Base-by-base conservation (phyloP, 768 basidiomycete genomes). In the Panaeolus papilionaceus region DNA sequence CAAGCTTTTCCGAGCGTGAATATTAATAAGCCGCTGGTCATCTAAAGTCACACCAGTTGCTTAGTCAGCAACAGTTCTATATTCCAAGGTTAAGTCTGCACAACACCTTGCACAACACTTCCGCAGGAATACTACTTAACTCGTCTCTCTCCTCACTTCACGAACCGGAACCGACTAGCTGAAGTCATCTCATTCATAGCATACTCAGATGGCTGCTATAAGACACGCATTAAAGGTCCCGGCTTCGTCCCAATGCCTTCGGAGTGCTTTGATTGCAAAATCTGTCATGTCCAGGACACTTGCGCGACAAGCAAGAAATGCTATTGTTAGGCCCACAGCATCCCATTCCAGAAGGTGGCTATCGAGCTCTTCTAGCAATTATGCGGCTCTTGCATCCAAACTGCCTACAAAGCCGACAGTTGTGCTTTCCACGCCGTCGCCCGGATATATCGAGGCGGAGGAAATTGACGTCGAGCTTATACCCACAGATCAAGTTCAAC, bases 381-480 rank as follows among this genome's bases (percentile, higher is more conserved):
- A 37, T 66, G 79, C 85, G 16, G 80, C 83, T 1, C 65, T 84
- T 23, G 80, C 85, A 0, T 70, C 80, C 14, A 80, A 83, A 18
- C 79, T 82, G n/a, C 81, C 82, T 9, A 75, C 83, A 6, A 75
- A 84, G 38, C 83, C 80, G n/a, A 86, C 87, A 10, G 71, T 83
- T 5, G 78, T 89, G 1, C 77, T 88, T 14, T 77, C 78, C 33
- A 80, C 83, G 2, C 90, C 90, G 1, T 84, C 88, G 0, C 75
- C 74, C 12, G 79, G 84, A 66, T 85, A 88, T 58, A 76, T 92
- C 16, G 83, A 89, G 42, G 77, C 83, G 38, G 87, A 88, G 69
- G 91, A 92, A 68, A 76, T 92, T 2, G 89, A 92, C 51, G 82
- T 88, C 2, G 88, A 92, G 23, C 74, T 89, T 12, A 71, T 90